Evolutionary conservation across 176 grass and related monocot genomes (phyloP).

Genomic region (Carex myosuroides): DNA sequence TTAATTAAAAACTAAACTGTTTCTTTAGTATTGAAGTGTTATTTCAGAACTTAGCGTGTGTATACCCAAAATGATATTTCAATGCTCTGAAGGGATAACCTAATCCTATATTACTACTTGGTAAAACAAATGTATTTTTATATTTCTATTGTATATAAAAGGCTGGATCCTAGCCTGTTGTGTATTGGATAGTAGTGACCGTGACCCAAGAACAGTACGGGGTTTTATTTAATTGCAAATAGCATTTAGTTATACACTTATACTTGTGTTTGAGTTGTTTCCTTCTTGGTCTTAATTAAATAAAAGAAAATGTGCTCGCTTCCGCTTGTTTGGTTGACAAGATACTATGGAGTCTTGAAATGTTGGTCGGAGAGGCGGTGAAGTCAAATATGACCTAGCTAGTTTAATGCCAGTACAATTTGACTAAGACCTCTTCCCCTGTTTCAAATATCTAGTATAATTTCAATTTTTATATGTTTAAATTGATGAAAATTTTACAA

Average conservation of each 20-base stretch:
- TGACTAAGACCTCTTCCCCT: conserved; percentile 5
- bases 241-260: neutral
- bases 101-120: neutral
- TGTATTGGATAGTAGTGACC: neutral
- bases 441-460: neutral
- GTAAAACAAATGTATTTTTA: neutral
- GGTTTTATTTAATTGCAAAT: conserved; percentile 9
- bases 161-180: neutral
- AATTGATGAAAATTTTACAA: too few species aligned
- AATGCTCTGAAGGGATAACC: neutral
- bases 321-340: conserved; percentile 21
- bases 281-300: neutral
- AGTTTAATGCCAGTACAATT: neutral
- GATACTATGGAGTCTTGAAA: neutral
- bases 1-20: neutral
- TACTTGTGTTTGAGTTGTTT: neutral
- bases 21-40: neutral
- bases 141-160: neutral
- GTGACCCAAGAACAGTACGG: neutral
- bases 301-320: neutral
- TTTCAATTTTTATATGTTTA: too few species aligned
- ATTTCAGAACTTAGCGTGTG: neutral
- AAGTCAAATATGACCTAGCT: conserved; percentile 24
- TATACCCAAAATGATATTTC: neutral
- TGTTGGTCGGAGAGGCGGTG: neutral